Evolutionary conservation across 768 basidiomycete species (phyloP), one percentile per base, ranked within the genome.

Genomic region (Russula sp.): DNA sequence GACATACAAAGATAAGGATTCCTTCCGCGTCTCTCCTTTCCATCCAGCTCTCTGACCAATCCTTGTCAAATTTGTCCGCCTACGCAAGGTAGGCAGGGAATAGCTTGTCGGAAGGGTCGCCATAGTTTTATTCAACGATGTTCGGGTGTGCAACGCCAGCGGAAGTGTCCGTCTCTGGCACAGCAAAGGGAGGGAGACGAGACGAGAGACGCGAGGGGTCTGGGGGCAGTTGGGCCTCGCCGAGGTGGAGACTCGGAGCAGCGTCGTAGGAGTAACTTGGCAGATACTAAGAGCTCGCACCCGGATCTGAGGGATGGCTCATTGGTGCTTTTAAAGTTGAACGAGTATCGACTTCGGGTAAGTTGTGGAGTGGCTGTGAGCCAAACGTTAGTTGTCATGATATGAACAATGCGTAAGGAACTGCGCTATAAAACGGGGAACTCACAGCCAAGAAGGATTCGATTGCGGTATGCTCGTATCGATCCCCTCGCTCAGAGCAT

Each of bases 1-100:
- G 46, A 67, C 67, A 50, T 50, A 68, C 67, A 51, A 69, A 69
- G 61, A 67, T 62, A 5, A 69, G 55, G 22, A 67, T 30, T 5
- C 28, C 5, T 2, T 30, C 28, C 28, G 5, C 5, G 28, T 67
- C 30, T 65, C 48, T 69, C 30, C 67, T 52, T 69, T 69, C 66
- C n/a, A n/a, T 69, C 66, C 66, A 69, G 22, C 58, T 63, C 46
- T 69, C 67, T 28, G 59, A 40, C 34, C 51, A 26, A 11, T 55
- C 62, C 48, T 56, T 57, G 49, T 69, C 65, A 30, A 36, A 66
- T 44, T 59, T 69, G n/a, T 63, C 61, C 18, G 56, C 59, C 51
- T 67, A 57, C 2, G 44, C n/a, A n/a, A 69, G 58, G 40, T 69
- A 67, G 24, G 63, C 32, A 1, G 65, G 63, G 38, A 67, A 68